Evolutionary conservation across 192 early-diverging fungal genomes (phyloP), one percentile per base, ranked within the genome.

Genomic region (Geosiphon pyriformis): DNA sequence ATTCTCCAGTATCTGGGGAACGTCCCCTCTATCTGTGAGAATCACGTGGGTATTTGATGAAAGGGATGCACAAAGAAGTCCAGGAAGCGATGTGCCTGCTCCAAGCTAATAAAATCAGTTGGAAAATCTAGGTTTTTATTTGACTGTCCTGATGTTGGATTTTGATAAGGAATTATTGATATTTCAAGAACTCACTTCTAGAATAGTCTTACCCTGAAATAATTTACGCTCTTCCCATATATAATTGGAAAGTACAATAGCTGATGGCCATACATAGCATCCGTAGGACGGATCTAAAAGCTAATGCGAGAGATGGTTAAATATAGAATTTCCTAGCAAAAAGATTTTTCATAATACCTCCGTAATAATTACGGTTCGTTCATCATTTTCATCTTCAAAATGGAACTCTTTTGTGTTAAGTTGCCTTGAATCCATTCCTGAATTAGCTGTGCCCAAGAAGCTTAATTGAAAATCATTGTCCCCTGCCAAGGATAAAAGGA

Each of bases 221-320:
- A 65, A 67, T 7, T 67, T 8, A 11, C 74, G 59, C 18, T 69
- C 53, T 54, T 70, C 34, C 70, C 70, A 78, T n/a, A 90, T 55
- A 58, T 78, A 89, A 18, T 85, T 80, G 1, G 84, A 68, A 11
- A 92, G 73, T 1, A 91, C 81, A 7, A 88, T 68, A 0, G 90
- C 68, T 12, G 84, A 85, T 3, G 89, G 89, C 90, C 90, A 92
- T 47, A 88, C 62, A 68, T 90, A 87, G 50, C 77, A 73, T 17
- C 84, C 88, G 72, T 84, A 88, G 4, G 76, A 71, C 18, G 80
- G 65, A 53, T 86, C 78, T 11, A 87, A 51, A 37, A 82, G 49
- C 83, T 88, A 65, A 34, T 53, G 29, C 8, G 23, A 29, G 3
- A 54, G 15, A 15, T 42, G 37, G 15, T 10, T 10, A 10, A 42